Conservation (phyloP, 257 asterid genomes). For the Solanum chaucha region DNA sequence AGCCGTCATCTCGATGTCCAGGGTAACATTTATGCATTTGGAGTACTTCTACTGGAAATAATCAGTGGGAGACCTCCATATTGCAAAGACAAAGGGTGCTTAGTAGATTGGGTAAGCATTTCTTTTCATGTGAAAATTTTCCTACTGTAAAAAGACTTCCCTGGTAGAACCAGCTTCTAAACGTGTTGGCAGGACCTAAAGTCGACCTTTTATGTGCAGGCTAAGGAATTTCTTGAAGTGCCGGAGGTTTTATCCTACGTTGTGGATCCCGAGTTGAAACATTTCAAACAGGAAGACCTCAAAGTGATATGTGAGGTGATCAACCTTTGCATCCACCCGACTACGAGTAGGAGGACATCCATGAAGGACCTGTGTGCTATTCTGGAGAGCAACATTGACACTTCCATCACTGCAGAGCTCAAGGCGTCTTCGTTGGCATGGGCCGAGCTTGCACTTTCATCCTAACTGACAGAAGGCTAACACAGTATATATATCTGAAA, state of each 20-base stretch:
- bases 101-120: conserved; percentile 77
- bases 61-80: conserved; percentile 89
- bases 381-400: conserved; percentile 65
- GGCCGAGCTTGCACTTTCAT: conserved; percentile 88
- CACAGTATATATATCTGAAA: conserved; percentile 1
- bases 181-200: background rate
- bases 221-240: conserved; percentile 53
- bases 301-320: conserved; percentile 63
- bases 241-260: conserved; percentile 45
- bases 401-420: conserved; percentile 65
- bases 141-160: background rate
- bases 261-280: conserved; percentile 81
- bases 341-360: conserved; percentile 35
- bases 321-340: conserved; percentile 42
- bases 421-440: conserved; percentile 77
- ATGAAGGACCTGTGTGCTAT: conserved; percentile 59
- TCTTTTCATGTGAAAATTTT: too few species aligned
- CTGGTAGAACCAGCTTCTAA: background rate
- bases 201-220: conserved; percentile 34
- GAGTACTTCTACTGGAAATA: conserved; percentile 72
- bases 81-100: conserved; percentile 67
- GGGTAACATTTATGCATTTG: conserved; percentile 78
- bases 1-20: conserved; percentile 55
- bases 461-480: conserved; percentile 20
- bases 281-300: conserved; percentile 66